Percentiles rank a stretch among this genome's conserved stretches.
Conservation (phyloP, 2,329 filamentous ascomycete genomes). For the Aspergillus sp. region DNA sequence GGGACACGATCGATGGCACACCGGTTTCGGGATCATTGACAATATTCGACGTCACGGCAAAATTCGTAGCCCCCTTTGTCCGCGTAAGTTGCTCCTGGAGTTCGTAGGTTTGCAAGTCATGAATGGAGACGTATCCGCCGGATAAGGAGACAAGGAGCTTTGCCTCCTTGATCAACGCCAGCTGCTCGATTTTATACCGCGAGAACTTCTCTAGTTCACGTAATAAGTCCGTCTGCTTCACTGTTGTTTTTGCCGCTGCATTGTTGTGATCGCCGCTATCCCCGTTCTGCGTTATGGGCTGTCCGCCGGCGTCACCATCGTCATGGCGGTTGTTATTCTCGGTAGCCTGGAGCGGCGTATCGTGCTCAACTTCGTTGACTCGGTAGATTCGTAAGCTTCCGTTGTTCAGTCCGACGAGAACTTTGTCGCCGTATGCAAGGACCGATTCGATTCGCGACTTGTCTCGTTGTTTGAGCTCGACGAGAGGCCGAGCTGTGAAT, state of each 20-base stretch:
- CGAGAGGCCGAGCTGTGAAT: slow-evolving; percentile 92
- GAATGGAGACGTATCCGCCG: slow-evolving; percentile 84
- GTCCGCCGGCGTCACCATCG: slow-evolving; percentile 15
- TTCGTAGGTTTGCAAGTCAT: slow-evolving; percentile 85
- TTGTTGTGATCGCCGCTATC: slow-evolving; percentile 6
- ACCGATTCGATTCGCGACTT: slow-evolving; percentile 98
- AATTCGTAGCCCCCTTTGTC: slow-evolving; percentile 86
- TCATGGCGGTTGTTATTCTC: slow-evolving; percentile 25
- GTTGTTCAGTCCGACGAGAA: slow-evolving; percentile 89
- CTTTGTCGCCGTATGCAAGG: slow-evolving; percentile 86
- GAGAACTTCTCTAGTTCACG: slow-evolving; percentile 96
- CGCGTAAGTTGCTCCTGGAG: slow-evolving; percentile 78
- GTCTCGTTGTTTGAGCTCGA: slow-evolving; percentile 94
- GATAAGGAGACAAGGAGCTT: slow-evolving; percentile 89
- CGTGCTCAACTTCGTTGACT: slow-evolving; percentile 68
- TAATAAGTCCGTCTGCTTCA: slow-evolving; percentile 76
- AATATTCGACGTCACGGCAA: slow-evolving; percentile 94
- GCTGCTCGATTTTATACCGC: slow-evolving; percentile 84
- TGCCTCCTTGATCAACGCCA: slow-evolving; percentile 94
- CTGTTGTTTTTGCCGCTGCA: slow-evolving; percentile 26
- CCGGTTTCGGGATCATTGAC: slow-evolving; percentile 85
- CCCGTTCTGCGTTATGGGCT: slow-evolving; percentile 19
- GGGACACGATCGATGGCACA: slow-evolving; percentile 89
- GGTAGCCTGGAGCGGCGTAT: slow-evolving; percentile 38
- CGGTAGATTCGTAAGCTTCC: slow-evolving; percentile 89